These are phyloP conservation scores for Sporothrix inflata DNA, from an alignment of 2,329 filamentous ascomycete species.

Conservation along the genomic window DNA sequence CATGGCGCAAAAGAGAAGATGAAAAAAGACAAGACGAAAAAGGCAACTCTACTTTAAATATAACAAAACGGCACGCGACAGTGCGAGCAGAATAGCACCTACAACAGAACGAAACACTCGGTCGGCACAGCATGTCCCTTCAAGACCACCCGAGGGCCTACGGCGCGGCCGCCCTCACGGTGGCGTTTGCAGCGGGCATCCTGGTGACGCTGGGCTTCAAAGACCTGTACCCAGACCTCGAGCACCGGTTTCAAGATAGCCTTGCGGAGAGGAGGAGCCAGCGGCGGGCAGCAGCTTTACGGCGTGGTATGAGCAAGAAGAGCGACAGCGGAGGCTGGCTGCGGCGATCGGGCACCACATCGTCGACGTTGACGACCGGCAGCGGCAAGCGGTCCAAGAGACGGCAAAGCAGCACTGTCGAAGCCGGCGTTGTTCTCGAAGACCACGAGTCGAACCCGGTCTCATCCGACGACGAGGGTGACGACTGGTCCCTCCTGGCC, in stretches of 20 bases:
- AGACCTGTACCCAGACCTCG: slow-evolving; percentile 76
- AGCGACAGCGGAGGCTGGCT: slow-evolving; percentile 14
- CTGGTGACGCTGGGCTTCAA: slow-evolving; percentile 77
- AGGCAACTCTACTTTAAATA: background rate
- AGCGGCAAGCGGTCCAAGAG: slow-evolving; percentile 8
- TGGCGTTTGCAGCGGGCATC: slow-evolving; percentile 78
- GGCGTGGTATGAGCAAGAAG: slow-evolving; percentile 23
- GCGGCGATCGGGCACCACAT: slow-evolving; percentile 32
- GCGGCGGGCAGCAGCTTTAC: slow-evolving; percentile 18
- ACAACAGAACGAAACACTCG: background rate
- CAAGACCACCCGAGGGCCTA: slow-evolving; percentile 65
- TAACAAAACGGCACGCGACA: background rate
- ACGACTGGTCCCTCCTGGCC: slow-evolving; percentile 32
- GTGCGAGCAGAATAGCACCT: slow-evolving; percentile 1
- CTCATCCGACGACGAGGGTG: slow-evolving; percentile 18
- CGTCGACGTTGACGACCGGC: slow-evolving; percentile 7
- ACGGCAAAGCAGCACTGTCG: slow-evolving; percentile 38
- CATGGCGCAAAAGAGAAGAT: slow-evolving; percentile 17
- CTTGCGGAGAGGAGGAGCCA: slow-evolving; percentile 25
- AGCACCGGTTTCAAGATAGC: slow-evolving; percentile 59
- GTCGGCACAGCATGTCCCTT: slow-evolving; percentile 54
- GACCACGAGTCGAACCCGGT: slow-evolving; percentile 51
- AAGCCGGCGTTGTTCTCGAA: slow-evolving; percentile 57
- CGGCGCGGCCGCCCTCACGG: slow-evolving; percentile 66
- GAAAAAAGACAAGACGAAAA: slow-evolving; percentile 10